Evolutionary conservation across 352 stramenopile genomes (phyloP).

Genomic region (Blastocystis sp.): DNA sequence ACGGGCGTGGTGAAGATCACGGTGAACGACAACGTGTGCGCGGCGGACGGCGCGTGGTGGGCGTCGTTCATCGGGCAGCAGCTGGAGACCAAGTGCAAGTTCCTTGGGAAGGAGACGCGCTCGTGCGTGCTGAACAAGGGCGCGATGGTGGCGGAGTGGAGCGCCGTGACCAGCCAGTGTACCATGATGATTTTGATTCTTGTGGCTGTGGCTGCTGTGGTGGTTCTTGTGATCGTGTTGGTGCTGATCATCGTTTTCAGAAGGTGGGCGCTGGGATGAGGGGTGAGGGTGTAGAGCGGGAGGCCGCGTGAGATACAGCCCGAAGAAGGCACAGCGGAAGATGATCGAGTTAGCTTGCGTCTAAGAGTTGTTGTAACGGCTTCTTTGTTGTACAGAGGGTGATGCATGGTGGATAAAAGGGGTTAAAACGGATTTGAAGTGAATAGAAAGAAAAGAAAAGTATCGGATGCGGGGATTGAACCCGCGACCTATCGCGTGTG

Average conservation of each 20-base stretch:
- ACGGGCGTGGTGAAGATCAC: slow-evolving; percentile 11
- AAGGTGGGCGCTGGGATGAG: not conserved
- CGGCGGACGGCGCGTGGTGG: slow-evolving; percentile 7
- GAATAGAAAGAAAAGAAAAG: slow-evolving; percentile 7
- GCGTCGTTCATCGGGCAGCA: slow-evolving; percentile 14
- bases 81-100: slow-evolving; percentile 7
- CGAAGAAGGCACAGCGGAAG: slow-evolving; percentile 37
- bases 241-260: slow-evolving; percentile 33
- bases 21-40: slow-evolving; percentile 29
- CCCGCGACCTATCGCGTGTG: slow-evolving; percentile 31
- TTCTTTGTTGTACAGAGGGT: slow-evolving; percentile 21
- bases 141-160: not conserved
- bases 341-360: slow-evolving; percentile 43
- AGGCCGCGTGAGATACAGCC: slow-evolving; percentile 8
- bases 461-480: slow-evolving; percentile 60
- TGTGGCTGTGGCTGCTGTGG: slow-evolving; percentile 29
- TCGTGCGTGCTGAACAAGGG: not conserved
- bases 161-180: slow-evolving; percentile 12
- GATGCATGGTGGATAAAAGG: not conserved
- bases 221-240: slow-evolving; percentile 32
- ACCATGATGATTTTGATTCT: slow-evolving; percentile 23
- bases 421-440: not conserved
- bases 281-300: not conserved
- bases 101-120: slow-evolving; percentile 20
- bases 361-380: slow-evolving; percentile 3